Conservation (phyloP, 441 rosid genomes). For the Erodium moschatum region DNA sequence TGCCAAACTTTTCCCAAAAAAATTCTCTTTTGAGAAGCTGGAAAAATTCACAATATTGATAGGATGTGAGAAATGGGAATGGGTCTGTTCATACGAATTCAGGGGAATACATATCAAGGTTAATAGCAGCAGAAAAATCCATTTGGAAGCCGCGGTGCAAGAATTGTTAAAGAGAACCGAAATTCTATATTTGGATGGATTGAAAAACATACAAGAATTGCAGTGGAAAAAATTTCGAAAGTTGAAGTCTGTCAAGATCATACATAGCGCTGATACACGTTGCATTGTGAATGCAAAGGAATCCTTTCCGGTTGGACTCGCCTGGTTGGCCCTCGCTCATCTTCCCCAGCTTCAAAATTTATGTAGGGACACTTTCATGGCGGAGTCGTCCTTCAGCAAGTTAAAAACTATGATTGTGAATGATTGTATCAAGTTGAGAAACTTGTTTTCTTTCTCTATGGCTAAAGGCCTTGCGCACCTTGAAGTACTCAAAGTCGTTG, state of each 20-base stretch:
- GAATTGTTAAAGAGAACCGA: neutral
- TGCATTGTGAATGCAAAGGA: conserved; percentile 1
- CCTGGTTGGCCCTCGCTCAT: conserved; percentile 16
- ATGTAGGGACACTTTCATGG: neutral
- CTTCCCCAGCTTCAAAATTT: conserved; percentile 17
- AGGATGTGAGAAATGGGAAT: conserved; percentile 4
- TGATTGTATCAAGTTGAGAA: conserved; percentile 7
- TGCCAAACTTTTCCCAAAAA: neutral
- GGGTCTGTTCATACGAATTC: neutral
- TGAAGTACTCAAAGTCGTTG: conserved; percentile 10
- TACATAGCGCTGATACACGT: neutral
- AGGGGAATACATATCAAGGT: conserved; percentile 18
- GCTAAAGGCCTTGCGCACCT: conserved; percentile 14
- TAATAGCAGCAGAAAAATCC: neutral
- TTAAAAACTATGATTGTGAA: conserved; percentile 15
- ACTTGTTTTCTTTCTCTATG: conserved; percentile 14
- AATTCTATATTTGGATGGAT: conserved; percentile 11
- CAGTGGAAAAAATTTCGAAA: conserved; percentile 17
- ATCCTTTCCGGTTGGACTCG: conserved; percentile 19
- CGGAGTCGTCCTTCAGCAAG: conserved; percentile 3
- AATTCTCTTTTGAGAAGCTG: neutral
- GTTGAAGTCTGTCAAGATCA: conserved; percentile 20
- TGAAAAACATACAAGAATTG: conserved; percentile 2
- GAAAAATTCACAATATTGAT: neutral
- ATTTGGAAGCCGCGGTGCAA: neutral